Percentiles rank a stretch among this genome's conserved stretches.
These are phyloP conservation scores for Populus hybrid DNA, from an alignment of 441 rosid species.

Conservation along the genomic window DNA sequence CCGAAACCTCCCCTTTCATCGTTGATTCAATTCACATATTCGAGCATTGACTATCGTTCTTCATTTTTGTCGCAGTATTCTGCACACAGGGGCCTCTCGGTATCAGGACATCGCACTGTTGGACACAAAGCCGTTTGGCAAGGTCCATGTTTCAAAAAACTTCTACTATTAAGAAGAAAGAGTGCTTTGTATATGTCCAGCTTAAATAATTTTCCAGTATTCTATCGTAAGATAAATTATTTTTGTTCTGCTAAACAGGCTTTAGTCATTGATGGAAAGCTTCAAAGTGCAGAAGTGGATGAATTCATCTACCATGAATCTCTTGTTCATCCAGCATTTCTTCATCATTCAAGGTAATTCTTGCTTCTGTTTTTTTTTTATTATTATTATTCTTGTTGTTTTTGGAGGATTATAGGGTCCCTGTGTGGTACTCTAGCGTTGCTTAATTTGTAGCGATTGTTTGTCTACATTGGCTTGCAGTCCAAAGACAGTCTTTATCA, in stretches of 20 bases:
- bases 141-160: slow-evolving; percentile 24
- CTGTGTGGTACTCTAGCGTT: background rate
- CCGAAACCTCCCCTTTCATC: no score
- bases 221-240: background rate
- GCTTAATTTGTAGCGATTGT: background rate
- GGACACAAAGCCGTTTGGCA: slow-evolving; percentile 65
- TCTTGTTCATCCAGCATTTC: slow-evolving; percentile 57
- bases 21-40: background rate
- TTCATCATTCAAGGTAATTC: slow-evolving; percentile 43
- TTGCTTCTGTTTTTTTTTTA: background rate
- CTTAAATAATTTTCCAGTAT: background rate
- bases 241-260: slow-evolving; percentile 28
- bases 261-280: slow-evolving; percentile 63
- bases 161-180: no score
- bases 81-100: slow-evolving; percentile 50
- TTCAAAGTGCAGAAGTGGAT: slow-evolving; percentile 67
- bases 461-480: slow-evolving; percentile 20
- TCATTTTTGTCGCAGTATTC: slow-evolving; percentile 31
- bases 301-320: slow-evolving; percentile 69
- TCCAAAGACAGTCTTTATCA: slow-evolving; percentile 44
- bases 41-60: no score
- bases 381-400: no score
- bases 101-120: slow-evolving; percentile 61
- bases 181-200: background rate
- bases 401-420: background rate